Conservation (phyloP, 108 stramenopile species). For the Nitzschia putrida region DNA sequence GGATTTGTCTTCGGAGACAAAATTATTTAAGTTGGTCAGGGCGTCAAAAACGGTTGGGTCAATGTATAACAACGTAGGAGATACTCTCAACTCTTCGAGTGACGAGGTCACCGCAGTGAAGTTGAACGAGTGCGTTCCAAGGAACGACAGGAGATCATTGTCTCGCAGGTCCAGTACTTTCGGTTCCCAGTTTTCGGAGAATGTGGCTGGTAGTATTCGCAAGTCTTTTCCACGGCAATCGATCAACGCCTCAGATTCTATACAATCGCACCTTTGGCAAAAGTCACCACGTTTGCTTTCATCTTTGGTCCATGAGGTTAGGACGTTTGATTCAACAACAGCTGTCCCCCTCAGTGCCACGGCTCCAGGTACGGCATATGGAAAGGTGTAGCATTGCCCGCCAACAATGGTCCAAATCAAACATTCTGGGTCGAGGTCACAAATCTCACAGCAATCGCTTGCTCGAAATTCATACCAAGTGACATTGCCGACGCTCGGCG, state of each 20-base stretch:
- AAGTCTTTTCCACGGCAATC: conserved; percentile 32
- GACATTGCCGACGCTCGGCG: background rate
- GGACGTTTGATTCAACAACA: background rate
- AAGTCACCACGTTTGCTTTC: conserved; percentile 9
- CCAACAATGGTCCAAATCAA: conserved; percentile 9
- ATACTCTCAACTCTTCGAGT: conserved; percentile 26
- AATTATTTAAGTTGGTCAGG: background rate
- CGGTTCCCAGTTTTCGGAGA: conserved; percentile 19
- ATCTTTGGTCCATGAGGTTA: conserved; percentile 16
- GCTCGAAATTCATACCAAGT: background rate
- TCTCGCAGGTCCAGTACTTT: conserved; percentile 24
- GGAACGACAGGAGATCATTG: conserved; percentile 19
- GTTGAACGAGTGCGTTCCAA: conserved; percentile 16
- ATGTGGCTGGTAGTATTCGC: conserved; percentile 18
- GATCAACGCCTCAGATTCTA: background rate
- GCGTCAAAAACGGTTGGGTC: background rate
- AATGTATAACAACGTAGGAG: background rate
- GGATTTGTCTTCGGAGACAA: background rate
- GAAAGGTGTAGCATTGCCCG: conserved; percentile 22
- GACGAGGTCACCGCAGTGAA: background rate
- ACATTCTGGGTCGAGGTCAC: conserved; percentile 12
- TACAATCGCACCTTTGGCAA: conserved; percentile 22
- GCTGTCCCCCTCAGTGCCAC: background rate
- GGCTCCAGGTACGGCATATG: background rate
- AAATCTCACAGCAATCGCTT: conserved; percentile 16